Conservation (phyloP, 306 rosid species). For the Trifolium pratense region DNA sequence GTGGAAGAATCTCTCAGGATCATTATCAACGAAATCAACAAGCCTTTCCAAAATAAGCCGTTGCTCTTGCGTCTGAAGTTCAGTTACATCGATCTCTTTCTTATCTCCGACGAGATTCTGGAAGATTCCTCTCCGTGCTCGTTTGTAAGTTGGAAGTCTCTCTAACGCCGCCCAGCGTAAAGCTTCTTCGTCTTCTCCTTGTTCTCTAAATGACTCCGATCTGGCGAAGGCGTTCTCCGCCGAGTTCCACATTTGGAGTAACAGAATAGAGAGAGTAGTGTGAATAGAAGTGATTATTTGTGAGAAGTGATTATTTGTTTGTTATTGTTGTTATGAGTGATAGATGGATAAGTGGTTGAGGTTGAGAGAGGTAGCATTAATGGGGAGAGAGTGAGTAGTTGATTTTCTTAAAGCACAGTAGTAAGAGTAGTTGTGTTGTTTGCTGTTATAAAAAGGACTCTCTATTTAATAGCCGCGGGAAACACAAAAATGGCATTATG, state of each 20-base stretch:
- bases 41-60: constrained; percentile 71
- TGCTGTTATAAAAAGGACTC: constrained; percentile 23
- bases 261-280: background rate
- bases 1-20: constrained; percentile 71
- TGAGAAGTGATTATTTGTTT: too few relatives aligned
- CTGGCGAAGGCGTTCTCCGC: constrained; percentile 74
- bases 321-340: too few relatives aligned
- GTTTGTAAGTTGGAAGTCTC: constrained; percentile 79
- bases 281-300: too few relatives aligned
- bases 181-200: constrained; percentile 79
- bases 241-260: constrained; percentile 89
- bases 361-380: too few relatives aligned
- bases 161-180: constrained; percentile 97
- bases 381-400: constrained; percentile 28
- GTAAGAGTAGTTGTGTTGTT: constrained; percentile 30
- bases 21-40: constrained; percentile 57
- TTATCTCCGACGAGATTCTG: constrained; percentile 63
- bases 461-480: constrained; percentile 89
- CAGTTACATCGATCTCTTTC: constrained; percentile 69
- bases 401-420: constrained; percentile 42
- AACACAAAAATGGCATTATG: constrained; percentile 10
- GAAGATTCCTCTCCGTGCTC: constrained; percentile 88
- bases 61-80: constrained; percentile 70
- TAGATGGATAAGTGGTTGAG: too few relatives aligned
- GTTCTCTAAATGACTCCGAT: constrained; percentile 64